phyloP scores from a whole-genome alignment of 352 stramenopile genomes.

The Globisporangium orthogonon region DNA sequence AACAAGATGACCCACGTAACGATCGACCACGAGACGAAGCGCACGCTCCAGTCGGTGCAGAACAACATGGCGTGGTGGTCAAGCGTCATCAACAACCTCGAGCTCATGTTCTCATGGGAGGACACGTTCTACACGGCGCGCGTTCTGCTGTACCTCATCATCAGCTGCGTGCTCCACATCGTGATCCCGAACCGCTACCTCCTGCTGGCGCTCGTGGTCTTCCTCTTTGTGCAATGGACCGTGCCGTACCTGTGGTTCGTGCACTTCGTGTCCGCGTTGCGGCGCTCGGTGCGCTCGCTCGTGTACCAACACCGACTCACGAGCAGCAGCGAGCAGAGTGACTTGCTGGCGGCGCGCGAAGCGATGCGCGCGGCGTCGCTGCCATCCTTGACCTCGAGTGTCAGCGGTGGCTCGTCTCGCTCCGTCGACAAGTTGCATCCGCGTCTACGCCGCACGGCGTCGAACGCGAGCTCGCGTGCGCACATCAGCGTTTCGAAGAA shows the following conservation, averaged over 20 bases:
- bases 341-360: conserved; percentile 32
- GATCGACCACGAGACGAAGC: conserved; percentile 78
- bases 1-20: conserved; percentile 89
- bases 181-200: conserved; percentile 84
- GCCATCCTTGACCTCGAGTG: background rate
- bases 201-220: conserved; percentile 65
- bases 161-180: conserved; percentile 82
- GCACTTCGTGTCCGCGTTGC: conserved; percentile 58
- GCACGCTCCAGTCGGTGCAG: conserved; percentile 77
- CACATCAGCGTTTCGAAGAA: conserved; percentile 80
- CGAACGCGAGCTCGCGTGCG: conserved; percentile 49
- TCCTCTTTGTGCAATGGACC: conserved; percentile 77
- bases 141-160: conserved; percentile 74
- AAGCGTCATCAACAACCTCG: conserved; percentile 72
- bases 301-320: conserved; percentile 74
- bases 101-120: conserved; percentile 87
- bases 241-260: conserved; percentile 71
- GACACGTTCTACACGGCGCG: conserved; percentile 83
- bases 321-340: conserved; percentile 52
- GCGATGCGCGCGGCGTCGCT: conserved; percentile 22
- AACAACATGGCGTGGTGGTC: conserved; percentile 89
- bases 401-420: conserved; percentile 9
- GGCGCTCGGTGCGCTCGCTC: conserved; percentile 58
- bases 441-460: conserved; percentile 41
- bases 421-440: conserved; percentile 30